phyloP scores from a whole-genome alignment of 1,139 yeast genomes.

The Candida sp. region DNA sequence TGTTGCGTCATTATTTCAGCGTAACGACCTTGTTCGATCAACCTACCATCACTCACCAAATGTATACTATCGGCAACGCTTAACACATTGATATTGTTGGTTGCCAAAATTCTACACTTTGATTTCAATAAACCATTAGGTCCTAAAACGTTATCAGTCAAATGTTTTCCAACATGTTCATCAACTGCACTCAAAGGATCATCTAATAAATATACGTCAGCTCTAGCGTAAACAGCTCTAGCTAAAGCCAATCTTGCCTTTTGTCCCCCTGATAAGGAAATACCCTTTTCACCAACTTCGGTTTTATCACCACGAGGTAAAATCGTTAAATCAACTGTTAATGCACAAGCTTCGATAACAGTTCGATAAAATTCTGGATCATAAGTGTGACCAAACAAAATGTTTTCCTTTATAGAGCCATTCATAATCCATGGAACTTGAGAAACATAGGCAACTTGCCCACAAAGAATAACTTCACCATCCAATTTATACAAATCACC shows the following conservation, averaged over 20 bases:
- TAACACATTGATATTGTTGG: constrained; percentile 84
- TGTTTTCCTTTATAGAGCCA: constrained; percentile 34
- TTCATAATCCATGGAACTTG: constrained; percentile 75
- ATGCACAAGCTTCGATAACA: constrained; percentile 32
- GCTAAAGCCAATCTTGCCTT: constrained; percentile 37
- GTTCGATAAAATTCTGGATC: constrained; percentile 21
- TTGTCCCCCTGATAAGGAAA: constrained; percentile 40
- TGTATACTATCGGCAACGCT: constrained; percentile 73
- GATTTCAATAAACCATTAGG: constrained; percentile 72
- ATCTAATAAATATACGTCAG: constrained; percentile 33
- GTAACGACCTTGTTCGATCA: constrained; percentile 76
- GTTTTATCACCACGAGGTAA: constrained; percentile 37
- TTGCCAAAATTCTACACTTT: constrained; percentile 80
- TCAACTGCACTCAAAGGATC: constrained; percentile 36
- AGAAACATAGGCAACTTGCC: constrained; percentile 86
- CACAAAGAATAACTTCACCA: constrained; percentile 74
- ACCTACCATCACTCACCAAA: constrained; percentile 71
- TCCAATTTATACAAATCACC: constrained; percentile 83
- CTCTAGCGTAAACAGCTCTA: constrained; percentile 36
- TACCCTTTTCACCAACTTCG: constrained; percentile 40
- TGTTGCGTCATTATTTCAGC: constrained; percentile 51
- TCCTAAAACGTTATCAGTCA: constrained; percentile 51
- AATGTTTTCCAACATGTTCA: constrained; percentile 31
- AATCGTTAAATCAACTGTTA: constrained; percentile 26
- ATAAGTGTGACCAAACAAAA: constrained; percentile 33